These are phyloP conservation scores for Penicillium cinerascens DNA, from an alignment of 495 filamentous ascomycete species.

Conservation along the genomic window DNA sequence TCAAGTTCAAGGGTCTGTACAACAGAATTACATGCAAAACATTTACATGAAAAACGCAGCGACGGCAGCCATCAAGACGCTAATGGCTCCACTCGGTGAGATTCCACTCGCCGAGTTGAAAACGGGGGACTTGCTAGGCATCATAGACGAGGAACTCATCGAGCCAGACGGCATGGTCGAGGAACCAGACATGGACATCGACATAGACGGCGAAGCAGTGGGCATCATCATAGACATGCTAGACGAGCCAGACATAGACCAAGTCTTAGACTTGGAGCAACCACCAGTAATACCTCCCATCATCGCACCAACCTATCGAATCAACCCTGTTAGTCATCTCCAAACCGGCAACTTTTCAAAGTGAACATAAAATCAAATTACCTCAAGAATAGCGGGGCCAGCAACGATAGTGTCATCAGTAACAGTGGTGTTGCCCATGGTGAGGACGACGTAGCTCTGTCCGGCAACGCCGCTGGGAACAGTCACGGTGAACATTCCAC, in stretches of 20 bases:
- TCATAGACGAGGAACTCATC: not conserved
- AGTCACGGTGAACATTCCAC: constrained; percentile 31
- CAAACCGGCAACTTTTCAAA: not conserved
- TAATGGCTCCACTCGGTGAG: not conserved
- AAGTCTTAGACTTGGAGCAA: not conserved
- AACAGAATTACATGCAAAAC: not conserved
- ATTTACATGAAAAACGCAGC: not conserved
- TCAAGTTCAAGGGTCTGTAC: not conserved
- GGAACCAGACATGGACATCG: constrained; percentile 7
- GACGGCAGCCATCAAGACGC: not conserved
- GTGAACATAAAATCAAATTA: constrained; percentile 6
- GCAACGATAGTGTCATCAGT: constrained; percentile 31
- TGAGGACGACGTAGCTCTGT: constrained; percentile 39
- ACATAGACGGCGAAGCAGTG: not conserved
- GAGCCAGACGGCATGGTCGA: not conserved
- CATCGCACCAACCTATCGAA: not conserved
- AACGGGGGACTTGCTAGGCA: not conserved
- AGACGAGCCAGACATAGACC: not conserved
- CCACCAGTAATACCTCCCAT: not conserved
- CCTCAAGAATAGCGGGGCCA: constrained; percentile 36
- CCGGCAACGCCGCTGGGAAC: constrained; percentile 32
- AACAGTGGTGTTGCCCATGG: constrained; percentile 18
- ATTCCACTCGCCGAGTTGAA: not conserved
- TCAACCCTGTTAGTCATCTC: not conserved
- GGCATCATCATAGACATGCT: constrained; percentile 1